Evolutionary conservation across 1,284 basidiomycete species (phyloP).

Genomic region (Moesziomyces globuligerus): DNA sequence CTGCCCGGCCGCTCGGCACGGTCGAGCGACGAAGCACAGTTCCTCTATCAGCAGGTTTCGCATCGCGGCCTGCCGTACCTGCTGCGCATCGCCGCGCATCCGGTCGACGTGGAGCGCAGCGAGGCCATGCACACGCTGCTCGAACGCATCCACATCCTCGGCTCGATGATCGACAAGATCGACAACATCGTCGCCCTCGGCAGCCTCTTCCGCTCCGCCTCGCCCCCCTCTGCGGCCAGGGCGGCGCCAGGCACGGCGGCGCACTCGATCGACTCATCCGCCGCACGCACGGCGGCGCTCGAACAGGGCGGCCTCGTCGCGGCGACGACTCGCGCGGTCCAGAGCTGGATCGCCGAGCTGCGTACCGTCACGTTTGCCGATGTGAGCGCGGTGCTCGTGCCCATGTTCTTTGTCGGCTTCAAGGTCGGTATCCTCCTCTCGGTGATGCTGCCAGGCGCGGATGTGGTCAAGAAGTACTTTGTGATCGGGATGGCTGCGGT

Average conservation of each 20-base stretch:
- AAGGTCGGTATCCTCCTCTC: constrained; percentile 52
- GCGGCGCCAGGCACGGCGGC: not conserved
- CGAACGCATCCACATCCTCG: constrained; percentile 20
- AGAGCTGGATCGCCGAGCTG: not conserved
- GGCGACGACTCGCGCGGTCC: not conserved
- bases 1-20: constrained; percentile 1
- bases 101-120: constrained; percentile 32
- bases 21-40: not conserved
- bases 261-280: not conserved
- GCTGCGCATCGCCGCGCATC: constrained; percentile 21
- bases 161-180: constrained; percentile 27
- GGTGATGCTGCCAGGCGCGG: constrained; percentile 44
- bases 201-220: constrained; percentile 7
- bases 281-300: constrained; percentile 4
- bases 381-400: constrained; percentile 25
- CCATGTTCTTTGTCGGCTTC: constrained; percentile 46
- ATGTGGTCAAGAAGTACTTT: constrained; percentile 34
- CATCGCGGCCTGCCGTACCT: constrained; percentile 48
- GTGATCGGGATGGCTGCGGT: constrained; percentile 33
- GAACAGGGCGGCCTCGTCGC: constrained; percentile 7
- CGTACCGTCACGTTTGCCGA: constrained; percentile 30
- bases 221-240: not conserved
- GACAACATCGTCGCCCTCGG: constrained; percentile 34
- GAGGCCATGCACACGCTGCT: constrained; percentile 25
- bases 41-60: constrained; percentile 39